Base-by-base conservation (phyloP, 352 stramenopile species). In the Phytopythium kandeliae region DNA sequence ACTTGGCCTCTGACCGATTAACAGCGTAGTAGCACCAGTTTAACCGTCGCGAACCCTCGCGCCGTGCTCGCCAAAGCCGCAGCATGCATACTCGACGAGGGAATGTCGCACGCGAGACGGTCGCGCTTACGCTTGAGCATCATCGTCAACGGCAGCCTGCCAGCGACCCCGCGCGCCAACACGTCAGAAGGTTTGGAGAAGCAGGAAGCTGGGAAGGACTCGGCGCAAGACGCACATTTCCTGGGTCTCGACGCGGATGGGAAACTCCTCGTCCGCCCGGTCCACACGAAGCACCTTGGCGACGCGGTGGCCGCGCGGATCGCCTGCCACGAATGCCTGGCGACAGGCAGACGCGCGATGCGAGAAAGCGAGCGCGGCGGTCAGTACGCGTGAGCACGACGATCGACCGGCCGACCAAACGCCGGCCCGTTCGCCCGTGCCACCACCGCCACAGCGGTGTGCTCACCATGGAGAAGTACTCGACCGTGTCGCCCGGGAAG, bases 401-500 rank as follows among this genome's bases (percentile, higher is more conserved):
- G n/a, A n/a, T n/a, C n/a, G n/a, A n/a, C n/a, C n/a, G n/a, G n/a
- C n/a, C n/a, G n/a, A n/a, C n/a, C n/a, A n/a, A n/a, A n/a, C n/a
- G n/a, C n/a, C n/a, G n/a, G n/a, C n/a, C n/a, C n/a, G n/a, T n/a
- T n/a, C n/a, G n/a, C n/a, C n/a, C n/a, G n/a, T n/a, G n/a, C n/a
- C n/a, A n/a, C n/a, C n/a, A n/a, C n/a, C n/a, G n/a, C n/a, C n/a
- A n/a, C n/a, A n/a, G n/a, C 37, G 37, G 15, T 42, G 21, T 2
- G 35, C 54, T 25, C 28, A 78, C 65, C 74, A 90, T 88, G 28
- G 76, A 88, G 58, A 68, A 90, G 63, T 90, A 90, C 56, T 90
- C 79, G 55, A 90, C 69, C 6, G 73, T 88, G 62, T 90, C 79
- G 34, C 79, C 79, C 13, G 79, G 62, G 33, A 72, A 85, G 41